Evolutionary conservation across 192 early-diverging fungal species (phyloP).

Genomic region (Linnemannia hyalina): DNA sequence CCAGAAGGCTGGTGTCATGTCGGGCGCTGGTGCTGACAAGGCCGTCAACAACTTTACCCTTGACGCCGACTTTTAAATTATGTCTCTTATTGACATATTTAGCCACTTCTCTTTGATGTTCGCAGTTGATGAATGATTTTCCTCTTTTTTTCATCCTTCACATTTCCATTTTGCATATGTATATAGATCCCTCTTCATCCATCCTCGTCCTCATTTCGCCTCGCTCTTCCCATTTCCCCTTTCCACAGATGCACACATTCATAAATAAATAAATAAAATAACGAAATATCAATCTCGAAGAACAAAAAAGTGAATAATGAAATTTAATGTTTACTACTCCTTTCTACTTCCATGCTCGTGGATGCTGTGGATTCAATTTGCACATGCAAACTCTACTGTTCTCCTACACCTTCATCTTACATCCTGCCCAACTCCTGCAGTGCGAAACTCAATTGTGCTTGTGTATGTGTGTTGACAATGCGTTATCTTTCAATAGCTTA

Average conservation of each 20-base stretch:
- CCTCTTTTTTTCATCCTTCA: not conserved
- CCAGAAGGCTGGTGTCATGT: constrained; percentile 91
- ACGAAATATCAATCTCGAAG: not conserved
- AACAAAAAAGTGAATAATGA: too few species aligned
- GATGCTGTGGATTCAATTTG: too few species aligned
- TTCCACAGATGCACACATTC: not conserved
- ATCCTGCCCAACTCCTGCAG: not conserved
- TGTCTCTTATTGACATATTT: not conserved
- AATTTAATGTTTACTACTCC: too few species aligned
- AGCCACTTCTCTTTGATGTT: not conserved
- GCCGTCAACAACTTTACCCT: constrained; percentile 78
- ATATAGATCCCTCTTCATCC: not conserved
- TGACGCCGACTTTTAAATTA: constrained; percentile 79
- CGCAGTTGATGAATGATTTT: not conserved
- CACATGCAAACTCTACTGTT: too few species aligned
- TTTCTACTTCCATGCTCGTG: too few species aligned
- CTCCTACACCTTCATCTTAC: too few species aligned
- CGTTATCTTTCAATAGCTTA: not conserved
- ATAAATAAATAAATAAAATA: constrained; percentile 9
- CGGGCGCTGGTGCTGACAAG: constrained; percentile 60
- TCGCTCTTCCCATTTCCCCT: not conserved
- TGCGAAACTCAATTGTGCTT: not conserved
- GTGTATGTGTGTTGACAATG: not conserved
- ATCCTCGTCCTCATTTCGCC: not conserved
- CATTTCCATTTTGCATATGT: not conserved